These are phyloP conservation scores for Omphalotus olearius DNA, from an alignment of 1,284 basidiomycete genomes.

Conservation along the genomic window DNA sequence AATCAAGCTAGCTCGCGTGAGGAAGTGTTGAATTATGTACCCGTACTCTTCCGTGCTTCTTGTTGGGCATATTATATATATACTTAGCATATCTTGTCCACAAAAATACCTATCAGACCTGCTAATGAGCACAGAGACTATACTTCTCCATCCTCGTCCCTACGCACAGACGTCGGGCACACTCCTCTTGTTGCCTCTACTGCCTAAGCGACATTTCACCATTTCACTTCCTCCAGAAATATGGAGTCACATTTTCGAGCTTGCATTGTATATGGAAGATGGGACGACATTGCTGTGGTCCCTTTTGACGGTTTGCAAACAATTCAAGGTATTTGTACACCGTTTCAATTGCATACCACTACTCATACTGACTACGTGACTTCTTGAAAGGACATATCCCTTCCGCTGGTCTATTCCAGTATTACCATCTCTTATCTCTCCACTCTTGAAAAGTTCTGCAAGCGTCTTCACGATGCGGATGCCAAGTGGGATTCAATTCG, in stretches of 20 bases:
- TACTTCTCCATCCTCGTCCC: constrained; percentile 34
- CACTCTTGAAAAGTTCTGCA: constrained; percentile 54
- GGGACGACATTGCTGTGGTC: constrained; percentile 27
- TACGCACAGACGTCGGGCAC: constrained; percentile 40
- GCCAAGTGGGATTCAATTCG: constrained; percentile 82
- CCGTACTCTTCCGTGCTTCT: too few relatives aligned
- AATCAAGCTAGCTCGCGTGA: too few relatives aligned
- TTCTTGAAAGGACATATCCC: constrained; percentile 52
- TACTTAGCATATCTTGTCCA: too few relatives aligned
- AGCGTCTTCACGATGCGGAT: constrained; percentile 57
- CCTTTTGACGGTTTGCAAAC: constrained; percentile 63
- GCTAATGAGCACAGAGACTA: constrained; percentile 5
- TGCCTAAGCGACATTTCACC: constrained; percentile 44
- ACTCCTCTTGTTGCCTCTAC: constrained; percentile 63
- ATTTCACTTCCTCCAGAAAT: constrained; percentile 64
- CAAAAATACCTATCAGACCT: neutral
- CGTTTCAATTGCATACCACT: constrained; percentile 9
- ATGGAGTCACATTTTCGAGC: constrained; percentile 60
- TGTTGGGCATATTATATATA: too few relatives aligned
- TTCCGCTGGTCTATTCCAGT: constrained; percentile 63
- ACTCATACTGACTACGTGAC: too few relatives aligned
- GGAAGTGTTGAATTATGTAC: too few relatives aligned
- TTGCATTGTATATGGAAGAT: constrained; percentile 15
- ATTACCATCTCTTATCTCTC: constrained; percentile 44
- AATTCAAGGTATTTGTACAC: constrained; percentile 57